Evolutionary conservation across 441 rosid genomes (phyloP), one percentile per base, ranked within the genome.

Genomic region (Bocquillonia castaneifolia): DNA sequence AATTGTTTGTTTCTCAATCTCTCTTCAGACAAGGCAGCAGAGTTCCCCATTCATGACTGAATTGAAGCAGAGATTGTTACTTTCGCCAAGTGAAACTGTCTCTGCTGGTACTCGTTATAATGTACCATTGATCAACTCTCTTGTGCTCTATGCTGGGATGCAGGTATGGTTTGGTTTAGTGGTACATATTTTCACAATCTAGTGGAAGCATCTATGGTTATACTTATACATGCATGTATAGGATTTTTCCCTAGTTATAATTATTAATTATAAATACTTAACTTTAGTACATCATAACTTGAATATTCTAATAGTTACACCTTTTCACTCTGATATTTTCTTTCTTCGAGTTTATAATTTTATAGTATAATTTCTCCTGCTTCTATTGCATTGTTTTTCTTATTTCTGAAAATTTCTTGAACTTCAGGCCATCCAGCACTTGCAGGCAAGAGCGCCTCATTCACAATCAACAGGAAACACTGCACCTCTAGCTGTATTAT

Each of bases 101-200:
- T 64, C 83, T 29, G 91, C 99, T 36, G 98, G 99, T 63, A 88
- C 99, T n/a, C 86, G 80, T 64, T 92, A 95, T 81, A 93, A 87
- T 59, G 96, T 89, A 57, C 92, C 93, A 8, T 79, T 95, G 80
- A 90, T 95, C 68, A 95, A 95, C 77, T 95, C 99, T 54, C 95
- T 95, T 67, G 98, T 95, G 72, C 95, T 94, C 67, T 92, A 94
- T 76, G 86, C 92, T 45, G 99, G 99, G 74, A 90, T 94, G 94
- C 99, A 94, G 97, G 99, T 92, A 80, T 45, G 12, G 40, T 36
- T 37, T 37, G 20, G 10, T 39, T 52, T 7, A 26, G 40, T 64
- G 42, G 34, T 23, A 1, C 50, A 12, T 67, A 14, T 22, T 52
- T 25, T 42, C 50, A 28, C 29, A 0, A 17, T 25, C 17, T 6